phyloP scores from a whole-genome alignment of 2,329 filamentous ascomycete genomes.

The Exophiala sideris region DNA sequence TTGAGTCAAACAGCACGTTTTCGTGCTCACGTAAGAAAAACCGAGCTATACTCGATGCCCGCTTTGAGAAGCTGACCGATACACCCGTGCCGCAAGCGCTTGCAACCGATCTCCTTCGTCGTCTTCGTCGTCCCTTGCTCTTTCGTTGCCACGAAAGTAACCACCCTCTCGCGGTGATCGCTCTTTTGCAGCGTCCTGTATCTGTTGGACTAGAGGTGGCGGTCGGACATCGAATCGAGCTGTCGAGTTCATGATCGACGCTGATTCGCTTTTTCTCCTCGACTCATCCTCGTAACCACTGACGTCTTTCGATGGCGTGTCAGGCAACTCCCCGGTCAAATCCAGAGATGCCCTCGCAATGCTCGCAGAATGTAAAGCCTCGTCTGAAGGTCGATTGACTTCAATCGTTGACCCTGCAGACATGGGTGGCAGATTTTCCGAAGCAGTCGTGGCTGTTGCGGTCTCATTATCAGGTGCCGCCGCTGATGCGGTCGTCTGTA shows the following conservation, averaged over 20 bases:
- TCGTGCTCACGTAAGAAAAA: no score
- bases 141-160: conserved; percentile 2
- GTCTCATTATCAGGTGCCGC: conserved; percentile 26
- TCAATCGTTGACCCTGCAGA: conserved; percentile 16
- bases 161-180: neutral
- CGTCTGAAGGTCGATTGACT: conserved; percentile 9
- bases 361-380: conserved; percentile 2
- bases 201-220: conserved; percentile 22
- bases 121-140: conserved; percentile 37
- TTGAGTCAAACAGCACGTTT: no score
- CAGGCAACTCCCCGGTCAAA: conserved; percentile 6
- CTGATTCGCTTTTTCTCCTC: conserved; percentile 5
- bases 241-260: neutral
- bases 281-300: neutral
- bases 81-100: conserved; percentile 27
- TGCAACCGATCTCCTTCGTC: conserved; percentile 39
- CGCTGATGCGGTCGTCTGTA: conserved; percentile 30
- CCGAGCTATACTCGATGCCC: conserved; percentile 12
- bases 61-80: conserved; percentile 27
- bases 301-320: conserved; percentile 2
- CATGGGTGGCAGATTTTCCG: conserved; percentile 7
- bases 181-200: conserved; percentile 23
- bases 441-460: conserved; percentile 11
- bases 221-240: conserved; percentile 27
- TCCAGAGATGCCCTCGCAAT: conserved; percentile 17